phyloP scores from a whole-genome alignment of 2,329 filamentous ascomycete species.

The Phialemonium atrogriseum region DNA sequence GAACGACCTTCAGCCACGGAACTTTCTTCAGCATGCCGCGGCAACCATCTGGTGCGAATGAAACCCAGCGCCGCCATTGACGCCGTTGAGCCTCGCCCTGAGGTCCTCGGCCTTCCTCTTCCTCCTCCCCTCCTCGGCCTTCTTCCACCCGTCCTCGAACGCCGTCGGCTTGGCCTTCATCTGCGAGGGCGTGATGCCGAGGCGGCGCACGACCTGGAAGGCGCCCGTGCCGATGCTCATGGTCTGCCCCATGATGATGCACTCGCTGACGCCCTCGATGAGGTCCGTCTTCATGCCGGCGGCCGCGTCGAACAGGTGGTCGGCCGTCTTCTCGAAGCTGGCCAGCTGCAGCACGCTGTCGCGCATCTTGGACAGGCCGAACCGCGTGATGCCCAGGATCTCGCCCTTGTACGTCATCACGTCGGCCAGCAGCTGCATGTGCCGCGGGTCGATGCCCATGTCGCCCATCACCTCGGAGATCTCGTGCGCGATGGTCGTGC shows the following conservation, averaged over 20 bases:
- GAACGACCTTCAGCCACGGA: too few species aligned
- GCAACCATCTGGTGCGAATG: too few species aligned
- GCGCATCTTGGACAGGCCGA: conserved; percentile 92
- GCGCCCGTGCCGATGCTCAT: conserved; percentile 87
- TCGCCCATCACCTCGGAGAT: conserved; percentile 83
- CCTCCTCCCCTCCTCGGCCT: conserved; percentile 16
- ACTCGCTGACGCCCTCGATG: conserved; percentile 91
- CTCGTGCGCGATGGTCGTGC: conserved; percentile 80
- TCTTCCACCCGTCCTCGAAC: conserved; percentile 63
- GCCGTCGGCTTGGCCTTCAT: conserved; percentile 51
- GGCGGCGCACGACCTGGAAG: conserved; percentile 75
- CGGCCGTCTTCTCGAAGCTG: conserved; percentile 95
- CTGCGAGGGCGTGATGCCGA: conserved; percentile 57
- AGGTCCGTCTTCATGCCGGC: conserved; percentile 84
- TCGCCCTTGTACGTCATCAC: conserved; percentile 99
- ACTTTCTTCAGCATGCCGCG: too few species aligned
- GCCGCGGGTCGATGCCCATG: conserved; percentile 94
- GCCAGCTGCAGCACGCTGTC: conserved; percentile 91
- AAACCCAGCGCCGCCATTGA: too few species aligned
- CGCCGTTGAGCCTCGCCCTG: too few species aligned
- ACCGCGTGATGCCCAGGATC: conserved; percentile 90
- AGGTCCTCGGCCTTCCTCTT: too few species aligned
- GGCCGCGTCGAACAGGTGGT: conserved; percentile 93
- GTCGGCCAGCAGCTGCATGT: conserved; percentile 95
- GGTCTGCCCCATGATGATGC: conserved; percentile 96